Percentiles rank a stretch among this genome's conserved stretches.
Evolutionary conservation across 257 asterid species (phyloP).

Genomic region (Pogostemon cablin): DNA sequence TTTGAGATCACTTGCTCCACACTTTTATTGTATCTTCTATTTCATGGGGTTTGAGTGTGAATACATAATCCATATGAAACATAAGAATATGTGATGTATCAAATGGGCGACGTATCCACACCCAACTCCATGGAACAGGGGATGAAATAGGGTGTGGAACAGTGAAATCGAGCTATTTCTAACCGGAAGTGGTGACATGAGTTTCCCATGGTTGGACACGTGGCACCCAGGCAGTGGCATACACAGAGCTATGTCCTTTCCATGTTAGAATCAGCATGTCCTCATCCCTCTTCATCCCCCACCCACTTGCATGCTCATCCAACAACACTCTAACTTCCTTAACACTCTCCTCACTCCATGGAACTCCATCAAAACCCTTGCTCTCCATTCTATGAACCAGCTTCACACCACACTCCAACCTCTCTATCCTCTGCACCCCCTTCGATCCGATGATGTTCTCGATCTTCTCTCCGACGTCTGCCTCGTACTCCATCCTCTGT

Average conservation of each 20-base stretch:
- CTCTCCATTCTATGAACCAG: conserved; percentile 55
- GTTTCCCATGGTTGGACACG: background rate
- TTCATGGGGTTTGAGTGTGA: too few species aligned
- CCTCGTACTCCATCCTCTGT: conserved; percentile 63
- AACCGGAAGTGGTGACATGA: background rate
- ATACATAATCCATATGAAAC: too few species aligned
- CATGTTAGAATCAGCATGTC: conserved; percentile 72
- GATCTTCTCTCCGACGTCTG: conserved; percentile 70
- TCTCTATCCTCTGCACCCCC: conserved; percentile 61
- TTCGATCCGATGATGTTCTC: conserved; percentile 69
- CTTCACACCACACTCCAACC: conserved; percentile 49
- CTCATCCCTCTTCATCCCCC: conserved; percentile 89
- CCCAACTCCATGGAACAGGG: too few species aligned
- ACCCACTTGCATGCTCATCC: conserved; percentile 81
- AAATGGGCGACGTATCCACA: too few species aligned
- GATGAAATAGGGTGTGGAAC: too few species aligned
- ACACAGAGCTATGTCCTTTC: conserved; percentile 79
- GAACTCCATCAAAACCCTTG: conserved; percentile 47
- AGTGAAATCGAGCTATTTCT: too few species aligned
- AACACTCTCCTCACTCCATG: conserved; percentile 61
- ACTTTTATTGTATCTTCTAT: too few species aligned
- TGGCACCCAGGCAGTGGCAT: conserved; percentile 72
- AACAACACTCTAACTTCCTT: conserved; percentile 62
- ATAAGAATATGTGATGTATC: too few species aligned
- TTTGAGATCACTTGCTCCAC: too few species aligned